A percentile compares a stretch with the other conserved stretches of the same genome.
phyloP scores from a whole-genome alignment of 495 filamentous ascomycete genomes.

The Clavariopsis aquatica region DNA sequence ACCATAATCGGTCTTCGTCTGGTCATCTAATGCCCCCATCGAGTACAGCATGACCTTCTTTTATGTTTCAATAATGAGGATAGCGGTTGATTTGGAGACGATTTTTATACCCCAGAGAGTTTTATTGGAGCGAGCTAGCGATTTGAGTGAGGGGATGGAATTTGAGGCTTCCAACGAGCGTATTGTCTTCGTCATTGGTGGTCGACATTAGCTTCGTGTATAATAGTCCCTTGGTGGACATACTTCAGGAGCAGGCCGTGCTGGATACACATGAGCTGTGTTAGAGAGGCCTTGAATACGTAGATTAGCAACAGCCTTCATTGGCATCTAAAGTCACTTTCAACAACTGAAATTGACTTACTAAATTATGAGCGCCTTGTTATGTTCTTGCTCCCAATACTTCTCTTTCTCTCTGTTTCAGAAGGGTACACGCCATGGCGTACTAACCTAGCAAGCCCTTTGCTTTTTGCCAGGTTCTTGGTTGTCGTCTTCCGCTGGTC shows the following conservation, averaged over 20 bases:
- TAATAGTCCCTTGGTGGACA: background rate
- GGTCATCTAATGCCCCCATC: slow-evolving; percentile 35
- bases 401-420: background rate
- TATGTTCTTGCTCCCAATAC: background rate
- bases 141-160: background rate
- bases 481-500: background rate
- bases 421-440: background rate
- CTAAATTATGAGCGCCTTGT: background rate
- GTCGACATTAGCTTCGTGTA: background rate
- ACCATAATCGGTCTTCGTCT: slow-evolving; percentile 34
- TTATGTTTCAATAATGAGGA: background rate
- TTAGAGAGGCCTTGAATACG: slow-evolving; percentile 7
- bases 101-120: slow-evolving; percentile 13
- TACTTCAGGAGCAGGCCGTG: background rate
- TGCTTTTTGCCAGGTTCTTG: slow-evolving; percentile 14
- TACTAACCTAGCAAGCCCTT: background rate
- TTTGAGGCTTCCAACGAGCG: background rate
- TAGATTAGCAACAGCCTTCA: slow-evolving; percentile 12
- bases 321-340: background rate
- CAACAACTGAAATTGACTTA: background rate
- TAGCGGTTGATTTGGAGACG: slow-evolving; percentile 5
- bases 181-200: background rate
- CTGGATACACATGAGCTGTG: background rate
- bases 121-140: slow-evolving; percentile 1
- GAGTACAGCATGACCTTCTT: slow-evolving; percentile 11